phyloP scores from a whole-genome alignment of 2,329 filamentous ascomycete genomes.

The Stagonosporopsis tanaceti region DNA sequence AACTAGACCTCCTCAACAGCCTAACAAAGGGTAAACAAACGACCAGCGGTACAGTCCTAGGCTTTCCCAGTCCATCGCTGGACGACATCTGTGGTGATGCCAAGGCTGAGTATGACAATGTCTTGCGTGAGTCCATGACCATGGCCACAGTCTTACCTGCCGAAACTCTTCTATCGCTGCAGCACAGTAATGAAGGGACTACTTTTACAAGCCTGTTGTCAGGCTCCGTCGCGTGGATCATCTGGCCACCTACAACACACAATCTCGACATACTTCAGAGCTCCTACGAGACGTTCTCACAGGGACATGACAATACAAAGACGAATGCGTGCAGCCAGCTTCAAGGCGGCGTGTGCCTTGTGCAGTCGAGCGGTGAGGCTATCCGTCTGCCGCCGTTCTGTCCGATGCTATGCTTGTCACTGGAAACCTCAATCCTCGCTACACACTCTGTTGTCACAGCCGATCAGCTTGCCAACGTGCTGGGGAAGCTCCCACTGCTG shows the following conservation, averaged over 20 bases:
- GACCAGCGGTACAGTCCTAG: neutral
- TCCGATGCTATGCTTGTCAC: slow-evolving; percentile 20
- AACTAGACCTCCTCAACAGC: neutral
- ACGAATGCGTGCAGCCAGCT: slow-evolving; percentile 13
- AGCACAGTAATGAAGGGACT: slow-evolving; percentile 30
- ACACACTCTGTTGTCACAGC: slow-evolving; percentile 18
- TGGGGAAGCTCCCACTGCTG: slow-evolving; percentile 21
- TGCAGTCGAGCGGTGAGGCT: slow-evolving; percentile 24
- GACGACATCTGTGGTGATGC: slow-evolving; percentile 12
- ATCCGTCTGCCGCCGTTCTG: slow-evolving; percentile 30
- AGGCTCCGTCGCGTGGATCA: slow-evolving; percentile 29
- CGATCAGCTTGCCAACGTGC: slow-evolving; percentile 15
- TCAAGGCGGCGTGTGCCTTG: slow-evolving; percentile 26
- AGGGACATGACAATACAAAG: neutral
- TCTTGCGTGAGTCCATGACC: slow-evolving; percentile 12
- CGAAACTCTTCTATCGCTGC: slow-evolving; percentile 16
- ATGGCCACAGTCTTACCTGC: slow-evolving; percentile 16
- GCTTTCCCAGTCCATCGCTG: slow-evolving; percentile 22
- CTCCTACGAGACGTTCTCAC: slow-evolving; percentile 17
- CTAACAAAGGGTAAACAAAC: neutral
- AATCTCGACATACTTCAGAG: slow-evolving; percentile 24
- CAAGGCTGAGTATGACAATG: slow-evolving; percentile 1
- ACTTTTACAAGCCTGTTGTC: slow-evolving; percentile 26
- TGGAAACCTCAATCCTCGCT: slow-evolving; percentile 18
- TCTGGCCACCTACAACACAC: slow-evolving; percentile 32